Percentiles rank a stretch among this genome's conserved stretches.
These are phyloP conservation scores for Apostasia shenzhenica DNA, from an alignment of 106 monocot species.

Conservation along the genomic window DNA sequence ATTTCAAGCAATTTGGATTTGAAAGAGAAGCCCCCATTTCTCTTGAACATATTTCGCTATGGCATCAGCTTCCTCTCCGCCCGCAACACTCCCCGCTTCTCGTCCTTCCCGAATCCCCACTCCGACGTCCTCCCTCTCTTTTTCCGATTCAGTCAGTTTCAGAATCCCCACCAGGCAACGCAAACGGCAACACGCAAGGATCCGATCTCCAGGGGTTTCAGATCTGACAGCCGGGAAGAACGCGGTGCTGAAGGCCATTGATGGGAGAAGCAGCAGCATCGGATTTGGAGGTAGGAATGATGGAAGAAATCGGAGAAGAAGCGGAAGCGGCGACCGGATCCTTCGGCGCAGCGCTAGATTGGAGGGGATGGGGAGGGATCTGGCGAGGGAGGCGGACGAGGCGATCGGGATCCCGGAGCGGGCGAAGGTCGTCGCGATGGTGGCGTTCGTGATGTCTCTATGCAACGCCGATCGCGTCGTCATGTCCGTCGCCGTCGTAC, in stretches of 20 bases:
- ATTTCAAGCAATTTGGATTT: too few species aligned
- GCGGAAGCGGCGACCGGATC: not conserved
- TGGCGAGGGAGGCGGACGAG: not conserved
- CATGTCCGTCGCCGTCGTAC: constrained; percentile 86
- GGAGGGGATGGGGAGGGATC: not conserved
- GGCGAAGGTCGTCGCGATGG: constrained; percentile 50
- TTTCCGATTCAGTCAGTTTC: not conserved
- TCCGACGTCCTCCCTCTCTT: not conserved
- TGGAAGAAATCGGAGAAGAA: not conserved
- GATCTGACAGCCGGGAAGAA: not conserved
- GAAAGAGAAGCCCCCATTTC: too few species aligned
- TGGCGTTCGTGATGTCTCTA: constrained; percentile 61
- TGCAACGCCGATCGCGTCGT: constrained; percentile 95
- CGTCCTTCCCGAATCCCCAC: not conserved
- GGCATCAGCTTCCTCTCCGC: not conserved
- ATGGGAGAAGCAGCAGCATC: not conserved
- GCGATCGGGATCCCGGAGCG: constrained; percentile 35
- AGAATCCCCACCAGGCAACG: not conserved
- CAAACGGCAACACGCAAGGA: too few species aligned
- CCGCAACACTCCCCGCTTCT: not conserved
- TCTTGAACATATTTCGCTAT: not conserved
- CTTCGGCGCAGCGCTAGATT: not conserved
- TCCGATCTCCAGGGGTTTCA: not conserved
- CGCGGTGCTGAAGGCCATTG: not conserved
- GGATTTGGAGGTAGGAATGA: not conserved